These are phyloP conservation scores for Coemansia sp. DNA, from an alignment of 192 early-diverging fungal genomes.

Conservation along the genomic window DNA sequence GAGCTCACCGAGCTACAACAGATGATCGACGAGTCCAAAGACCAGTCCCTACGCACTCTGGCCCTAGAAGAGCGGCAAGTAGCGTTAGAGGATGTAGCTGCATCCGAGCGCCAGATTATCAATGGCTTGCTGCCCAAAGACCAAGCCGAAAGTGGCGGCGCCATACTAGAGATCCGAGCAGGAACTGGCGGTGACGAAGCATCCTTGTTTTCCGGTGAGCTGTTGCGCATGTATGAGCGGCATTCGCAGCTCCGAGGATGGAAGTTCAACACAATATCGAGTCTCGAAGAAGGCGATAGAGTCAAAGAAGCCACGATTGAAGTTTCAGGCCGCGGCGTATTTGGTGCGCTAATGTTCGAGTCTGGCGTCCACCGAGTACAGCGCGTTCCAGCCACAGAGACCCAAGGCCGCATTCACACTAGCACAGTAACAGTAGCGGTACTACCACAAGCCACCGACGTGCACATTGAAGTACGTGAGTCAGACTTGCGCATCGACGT, in stretches of 20 bases:
- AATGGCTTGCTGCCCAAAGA: slow-evolving; percentile 67
- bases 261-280: slow-evolving; percentile 64
- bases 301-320: slow-evolving; percentile 66
- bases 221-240: slow-evolving; percentile 76
- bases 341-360: slow-evolving; percentile 77
- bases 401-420: slow-evolving; percentile 76
- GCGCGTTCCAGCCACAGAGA: slow-evolving; percentile 77
- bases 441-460: slow-evolving; percentile 71
- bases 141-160: slow-evolving; percentile 65
- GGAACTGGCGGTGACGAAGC: slow-evolving; percentile 83
- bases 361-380: slow-evolving; percentile 85
- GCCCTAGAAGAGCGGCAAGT: slow-evolving; percentile 63
- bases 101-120: slow-evolving; percentile 62
- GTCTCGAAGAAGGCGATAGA: slow-evolving; percentile 30
- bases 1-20: slow-evolving; percentile 52
- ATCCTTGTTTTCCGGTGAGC: slow-evolving; percentile 68
- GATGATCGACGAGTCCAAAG: slow-evolving; percentile 35
- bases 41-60: slow-evolving; percentile 53
- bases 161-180: slow-evolving; percentile 74
- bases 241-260: slow-evolving; percentile 63
- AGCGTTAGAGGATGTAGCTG: slow-evolving; percentile 39
- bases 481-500: slow-evolving; percentile 71
- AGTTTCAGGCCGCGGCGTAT: slow-evolving; percentile 70
- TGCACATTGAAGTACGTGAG: slow-evolving; percentile 69
- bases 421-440: slow-evolving; percentile 79